Evolutionary conservation across 31 red algal species (phyloP), one percentile per base, ranked within the genome.

Genomic region (Odonthalia washingtoniensis): DNA sequence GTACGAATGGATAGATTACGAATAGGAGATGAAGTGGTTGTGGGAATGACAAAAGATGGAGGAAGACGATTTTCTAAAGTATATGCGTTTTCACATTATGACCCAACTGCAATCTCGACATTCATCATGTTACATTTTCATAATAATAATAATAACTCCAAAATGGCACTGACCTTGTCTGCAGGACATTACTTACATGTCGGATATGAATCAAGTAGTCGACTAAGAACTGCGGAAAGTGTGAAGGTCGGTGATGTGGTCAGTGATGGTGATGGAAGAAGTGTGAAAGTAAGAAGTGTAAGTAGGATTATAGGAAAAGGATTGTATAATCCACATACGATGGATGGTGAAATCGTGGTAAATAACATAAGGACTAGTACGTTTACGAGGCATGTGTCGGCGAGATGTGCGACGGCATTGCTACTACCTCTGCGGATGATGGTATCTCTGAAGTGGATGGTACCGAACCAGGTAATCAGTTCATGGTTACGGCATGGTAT

Each of bases 1-100:
- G 46, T 74, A 40, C 84, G 90, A 12, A 92, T 96, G 89, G 90
- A 92, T 65, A 37, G 65, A 14, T 77, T 96, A 36, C 84, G 44
- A 4, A 78, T 96, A 0, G 94, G 94, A 1, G 94, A 92, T 62
- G n/a, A 6, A 17, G 94, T 96, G 1, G 79, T 76, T 17, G 78
- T 86, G 14, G 44, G 61, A 28, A 27, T 49, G 5, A 57, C 49
- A 27, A 43, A 52, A 17, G 32, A 66, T 38, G 84, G 75, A 1
- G 70, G 17, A 26, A 27, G 42, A 16, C 28, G 74, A 5, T 89
- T 67, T 74, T 95, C 87, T 12, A 57, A 76, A n/a, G 84, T 91
- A 26, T 90, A 87, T 64, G 35, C 81, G 67, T 93, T 96, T 64
- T 88, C 87, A 1, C 86, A 90, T 52, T 63, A 83, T 39, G 75